Conservation (phyloP, 1,284 basidiomycete genomes). For the Ganoderma lucidum region DNA sequence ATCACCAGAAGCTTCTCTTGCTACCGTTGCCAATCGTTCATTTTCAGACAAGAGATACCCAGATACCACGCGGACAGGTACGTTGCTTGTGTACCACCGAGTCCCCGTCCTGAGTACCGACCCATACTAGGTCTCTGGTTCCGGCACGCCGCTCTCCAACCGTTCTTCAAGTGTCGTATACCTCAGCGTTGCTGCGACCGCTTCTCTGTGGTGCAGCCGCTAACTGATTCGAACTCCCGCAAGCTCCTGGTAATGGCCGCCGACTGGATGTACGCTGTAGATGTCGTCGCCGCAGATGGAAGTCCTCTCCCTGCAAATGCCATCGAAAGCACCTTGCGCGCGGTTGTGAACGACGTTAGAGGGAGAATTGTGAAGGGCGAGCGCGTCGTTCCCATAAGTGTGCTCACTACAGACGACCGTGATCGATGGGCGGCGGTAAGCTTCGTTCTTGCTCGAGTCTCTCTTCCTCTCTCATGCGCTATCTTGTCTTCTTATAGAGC, state of each 20-base stretch:
- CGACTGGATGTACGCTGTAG: conserved; percentile 86
- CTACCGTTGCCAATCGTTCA: background rate
- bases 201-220: conserved; percentile 57
- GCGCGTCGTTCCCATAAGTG: conserved; percentile 66
- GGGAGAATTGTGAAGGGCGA: conserved; percentile 62
- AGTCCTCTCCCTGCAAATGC: conserved; percentile 50
- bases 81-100: conserved; percentile 18
- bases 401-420: conserved; percentile 83
- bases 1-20: background rate
- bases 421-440: conserved; percentile 86
- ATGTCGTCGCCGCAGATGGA: conserved; percentile 61
- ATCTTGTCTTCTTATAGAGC: conserved; percentile 56
- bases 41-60: conserved; percentile 61
- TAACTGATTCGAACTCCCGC: conserved; percentile 54
- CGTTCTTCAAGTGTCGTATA: conserved; percentile 83
- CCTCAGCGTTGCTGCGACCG: conserved; percentile 73
- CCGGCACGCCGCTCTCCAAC: conserved; percentile 60
- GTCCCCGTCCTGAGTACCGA: conserved; percentile 1
- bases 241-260: conserved; percentile 80
- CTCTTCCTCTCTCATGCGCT: background rate
- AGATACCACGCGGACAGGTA: conserved; percentile 65
- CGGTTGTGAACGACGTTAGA: conserved; percentile 76
- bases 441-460: background rate
- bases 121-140: conserved; percentile 66
- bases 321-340: conserved; percentile 74